Evolutionary conservation across 1,139 yeast species (phyloP), one percentile per base, ranked within the genome.

Genomic region (Blastobotrys petasosporus): DNA sequence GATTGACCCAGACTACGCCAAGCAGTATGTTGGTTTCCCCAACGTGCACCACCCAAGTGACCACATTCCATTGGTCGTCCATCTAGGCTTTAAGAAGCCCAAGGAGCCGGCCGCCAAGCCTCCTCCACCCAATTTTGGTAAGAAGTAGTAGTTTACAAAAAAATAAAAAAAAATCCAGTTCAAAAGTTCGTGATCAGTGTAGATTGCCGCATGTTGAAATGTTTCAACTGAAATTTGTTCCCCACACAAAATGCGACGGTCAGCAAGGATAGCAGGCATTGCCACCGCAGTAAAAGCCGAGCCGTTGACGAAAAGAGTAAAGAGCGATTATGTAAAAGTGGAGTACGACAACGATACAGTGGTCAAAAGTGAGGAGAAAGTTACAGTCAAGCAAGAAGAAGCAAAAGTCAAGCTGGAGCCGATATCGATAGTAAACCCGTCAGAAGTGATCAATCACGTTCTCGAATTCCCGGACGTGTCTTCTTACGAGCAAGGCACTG

Each of bases 21-120:
- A 77, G 50, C 80, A 82, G 55, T 80, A 82, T 54, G 84, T 92
- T 61, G 99, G 97, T 8, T 81, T 92, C 66, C 99, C 99, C 17
- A 87, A 87, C 63, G 88, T 90, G 15, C 85, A 88, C 63, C 84
- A 85, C 69, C 97, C 97, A 32, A 85, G 96, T 39, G 98, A 92
- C 66, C 97, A 92, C 67, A 79, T 90, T 58, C 92, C 97, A 13
- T 71, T 90, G 54, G 76, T 88, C 48, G 73, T 92, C 28, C 80
- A 81, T 63, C 82, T 88, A 58, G 85, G 80, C 57, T 76, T 87
- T 60, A 80, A 80, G 63, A 83, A 79, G 63, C 59, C 59, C 48
- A 66, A 61, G 52, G 66, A 64, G 39, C 53, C 54, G 15, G 43
- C 30, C n/a, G 37, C 51, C n/a, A 55, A 51, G 36, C 57, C 55